Conservation (phyloP, 768 basidiomycete genomes). For the Hygrocybe punicea region DNA sequence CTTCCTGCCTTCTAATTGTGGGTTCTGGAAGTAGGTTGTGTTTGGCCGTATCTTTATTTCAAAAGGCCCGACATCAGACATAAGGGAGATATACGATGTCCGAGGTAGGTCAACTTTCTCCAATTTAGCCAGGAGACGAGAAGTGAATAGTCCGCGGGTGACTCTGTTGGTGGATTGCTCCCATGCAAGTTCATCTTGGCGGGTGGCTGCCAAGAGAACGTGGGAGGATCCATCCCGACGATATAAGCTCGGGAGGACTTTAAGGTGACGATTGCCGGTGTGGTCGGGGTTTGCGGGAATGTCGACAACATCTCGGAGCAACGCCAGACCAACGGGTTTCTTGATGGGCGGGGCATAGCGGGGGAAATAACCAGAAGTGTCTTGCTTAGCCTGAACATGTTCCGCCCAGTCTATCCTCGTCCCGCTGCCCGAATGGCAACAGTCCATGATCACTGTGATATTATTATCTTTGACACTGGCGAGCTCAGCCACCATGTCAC, state of each 20-base stretch:
- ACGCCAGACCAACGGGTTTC: too few relatives aligned
- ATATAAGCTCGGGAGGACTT: too few relatives aligned
- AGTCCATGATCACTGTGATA: conserved; percentile 6
- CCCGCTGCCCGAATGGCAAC: neutral
- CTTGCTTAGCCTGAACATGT: too few relatives aligned
- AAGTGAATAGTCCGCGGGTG: neutral
- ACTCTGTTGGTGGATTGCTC: neutral
- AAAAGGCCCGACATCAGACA: too few relatives aligned
- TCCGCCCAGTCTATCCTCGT: too few relatives aligned
- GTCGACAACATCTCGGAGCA: too few relatives aligned
- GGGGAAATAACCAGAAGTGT: too few relatives aligned
- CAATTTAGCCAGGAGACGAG: neutral
- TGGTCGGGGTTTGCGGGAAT: too few relatives aligned
- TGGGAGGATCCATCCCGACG: neutral
- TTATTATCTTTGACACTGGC: neutral
- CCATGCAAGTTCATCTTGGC: conserved; percentile 1
- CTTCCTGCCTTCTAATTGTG: neutral
- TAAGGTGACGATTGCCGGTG: too few relatives aligned
- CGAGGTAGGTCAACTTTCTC: neutral
- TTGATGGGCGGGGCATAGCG: too few relatives aligned
- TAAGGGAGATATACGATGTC: neutral
- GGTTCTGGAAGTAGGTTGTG: neutral
- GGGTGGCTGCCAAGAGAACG: neutral
- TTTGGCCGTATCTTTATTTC: too few relatives aligned
- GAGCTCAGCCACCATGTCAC: neutral